Base-by-base conservation (phyloP, 257 asterid species). In the Schizonepeta tenuifolia region DNA sequence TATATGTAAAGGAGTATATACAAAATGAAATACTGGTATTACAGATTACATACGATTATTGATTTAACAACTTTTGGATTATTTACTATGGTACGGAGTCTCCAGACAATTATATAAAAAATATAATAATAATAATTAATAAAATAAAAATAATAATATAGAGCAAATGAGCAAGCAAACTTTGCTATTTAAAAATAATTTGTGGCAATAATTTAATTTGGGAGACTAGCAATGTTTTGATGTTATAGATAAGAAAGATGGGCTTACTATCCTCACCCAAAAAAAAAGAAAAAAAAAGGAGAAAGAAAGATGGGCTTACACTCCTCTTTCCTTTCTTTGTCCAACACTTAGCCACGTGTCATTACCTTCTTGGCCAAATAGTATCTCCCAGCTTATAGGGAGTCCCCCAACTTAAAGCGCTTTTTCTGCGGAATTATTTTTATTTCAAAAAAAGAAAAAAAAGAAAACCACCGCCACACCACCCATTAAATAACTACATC, bases 291-390 rank as follows among this genome's bases (percentile, higher is more conserved):
- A n/a, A n/a, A n/a, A n/a, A n/a, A n/a, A n/a, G n/a, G n/a, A n/a
- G n/a, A n/a, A 63, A 55, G 69, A 69, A 66, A 78, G 46, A 38
- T 49, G 75, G 60, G 79, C 53, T 46, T 28, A 21, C 74, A 66
- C 76, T 15, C 20, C 47, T 67, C 78, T 22, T 15, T 67, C 78
- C n/a, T 15, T n/a, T 11, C 33, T 69, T 0, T 80, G 93, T 80
- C 79, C 71, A 18, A 69, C 60, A 77, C 46, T 24, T 46, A 13
- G 79, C 86, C 88, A 87, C 55, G 84, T 82, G 93, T 69, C 82
- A 13, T 18, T 54, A 47, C 21, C 3, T 65, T 36, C 0, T 38
- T 64, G 83, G 70, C 26, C 40, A 62, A 54, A 41, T 61, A 60
- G 74, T 60, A 74, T 79, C 73, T 73, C 83, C 89, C 82, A 26